Percentiles rank a stretch among this genome's conserved stretches.
Conservation (phyloP, 768 basidiomycete species). For the Leccinum uliginosum region DNA sequence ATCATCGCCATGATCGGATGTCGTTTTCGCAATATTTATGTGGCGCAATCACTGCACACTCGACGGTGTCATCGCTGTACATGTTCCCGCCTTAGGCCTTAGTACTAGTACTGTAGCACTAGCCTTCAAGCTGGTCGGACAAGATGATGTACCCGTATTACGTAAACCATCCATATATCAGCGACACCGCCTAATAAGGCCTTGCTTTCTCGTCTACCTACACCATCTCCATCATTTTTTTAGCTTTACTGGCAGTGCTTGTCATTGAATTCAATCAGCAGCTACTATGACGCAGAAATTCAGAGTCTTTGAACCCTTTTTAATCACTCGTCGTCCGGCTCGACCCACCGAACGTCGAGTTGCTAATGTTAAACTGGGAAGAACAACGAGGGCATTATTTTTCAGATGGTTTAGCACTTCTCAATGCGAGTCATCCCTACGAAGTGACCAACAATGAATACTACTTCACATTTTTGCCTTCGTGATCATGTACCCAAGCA, state of each 20-base stretch:
- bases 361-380: conserved; percentile 47
- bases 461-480: neutral
- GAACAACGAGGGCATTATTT: conserved; percentile 46
- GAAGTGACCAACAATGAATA: neutral
- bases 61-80: conserved; percentile 16
- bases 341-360: conserved; percentile 42
- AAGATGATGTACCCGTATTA: neutral
- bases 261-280: neutral
- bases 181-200: neutral
- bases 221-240: neutral
- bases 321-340: conserved; percentile 48
- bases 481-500: neutral
- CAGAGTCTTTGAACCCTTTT: conserved; percentile 22
- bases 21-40: conserved; percentile 2
- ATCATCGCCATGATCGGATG: neutral
- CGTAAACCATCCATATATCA: neutral
- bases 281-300: neutral
- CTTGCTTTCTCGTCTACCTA: neutral
- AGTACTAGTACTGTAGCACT: too few species aligned
- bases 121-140: too few species aligned
- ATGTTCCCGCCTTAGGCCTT: neutral
- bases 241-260: neutral
- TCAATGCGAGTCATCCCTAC: neutral
- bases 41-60: conserved; percentile 23
- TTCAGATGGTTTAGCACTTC: conserved; percentile 42